Percentiles rank a stretch among this genome's conserved stretches.
phyloP scores from a whole-genome alignment of 345 rosid species.

The Salix purpurea region DNA sequence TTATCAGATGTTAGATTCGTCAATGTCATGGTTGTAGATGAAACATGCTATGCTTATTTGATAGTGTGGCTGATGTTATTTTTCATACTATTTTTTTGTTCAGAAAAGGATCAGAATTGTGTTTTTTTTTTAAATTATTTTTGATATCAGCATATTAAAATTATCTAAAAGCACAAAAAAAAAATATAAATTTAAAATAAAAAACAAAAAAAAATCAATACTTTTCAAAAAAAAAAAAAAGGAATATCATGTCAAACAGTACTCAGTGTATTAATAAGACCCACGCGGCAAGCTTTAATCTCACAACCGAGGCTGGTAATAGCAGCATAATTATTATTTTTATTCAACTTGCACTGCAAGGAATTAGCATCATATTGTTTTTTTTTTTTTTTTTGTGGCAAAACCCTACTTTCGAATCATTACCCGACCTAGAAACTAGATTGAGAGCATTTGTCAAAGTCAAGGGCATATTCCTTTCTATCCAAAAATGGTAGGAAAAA shows the following conservation, averaged over 20 bases:
- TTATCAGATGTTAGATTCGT: background rate
- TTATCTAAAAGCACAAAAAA: no score
- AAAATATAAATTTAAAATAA: no score
- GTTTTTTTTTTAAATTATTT: no score
- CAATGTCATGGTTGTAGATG: background rate
- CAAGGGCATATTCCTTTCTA: background rate
- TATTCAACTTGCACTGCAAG: background rate
- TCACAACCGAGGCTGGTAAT: background rate
- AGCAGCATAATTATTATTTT: background rate
- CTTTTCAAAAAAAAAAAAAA: no score
- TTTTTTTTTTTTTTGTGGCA: background rate
- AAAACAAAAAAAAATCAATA: no score
- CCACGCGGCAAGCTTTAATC: background rate
- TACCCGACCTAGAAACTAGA: background rate
- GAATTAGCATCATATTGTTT: background rate
- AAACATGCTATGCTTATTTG: background rate
- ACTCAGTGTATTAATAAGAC: background rate
- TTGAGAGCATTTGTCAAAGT: no score
- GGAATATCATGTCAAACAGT: no score
- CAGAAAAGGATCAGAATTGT: no score
- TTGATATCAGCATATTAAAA: no score
- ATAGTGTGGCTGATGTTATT: no score
- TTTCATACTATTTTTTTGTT: no score
- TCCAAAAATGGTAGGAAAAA: background rate
- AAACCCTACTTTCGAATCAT: background rate